These are phyloP conservation scores for Aureobasidium musti DNA, from an alignment of 2,329 filamentous ascomycete genomes.

Conservation along the genomic window DNA sequence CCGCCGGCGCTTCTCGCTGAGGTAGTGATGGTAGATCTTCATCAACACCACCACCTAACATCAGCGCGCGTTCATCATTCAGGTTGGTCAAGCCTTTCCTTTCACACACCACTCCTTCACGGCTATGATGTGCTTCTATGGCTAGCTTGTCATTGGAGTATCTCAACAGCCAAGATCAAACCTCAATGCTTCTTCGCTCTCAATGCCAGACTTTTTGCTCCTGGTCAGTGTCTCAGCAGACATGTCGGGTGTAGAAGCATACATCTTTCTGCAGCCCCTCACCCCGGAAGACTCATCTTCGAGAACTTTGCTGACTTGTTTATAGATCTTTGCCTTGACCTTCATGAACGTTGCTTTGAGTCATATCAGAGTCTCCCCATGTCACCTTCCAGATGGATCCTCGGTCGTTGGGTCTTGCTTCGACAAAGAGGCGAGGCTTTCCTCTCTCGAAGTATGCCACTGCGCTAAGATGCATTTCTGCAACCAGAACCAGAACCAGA, in stretches of 20 bases:
- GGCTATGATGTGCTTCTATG: slow-evolving; percentile 23
- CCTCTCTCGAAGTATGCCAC: no score
- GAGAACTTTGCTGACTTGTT: background rate
- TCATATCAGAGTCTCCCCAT: no score
- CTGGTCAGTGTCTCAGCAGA: background rate
- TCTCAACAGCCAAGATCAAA: background rate
- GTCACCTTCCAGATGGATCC: no score
- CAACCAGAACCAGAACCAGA: background rate
- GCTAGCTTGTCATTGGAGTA: background rate
- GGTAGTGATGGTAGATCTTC: background rate
- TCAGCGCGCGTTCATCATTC: background rate
- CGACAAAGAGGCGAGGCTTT: no score
- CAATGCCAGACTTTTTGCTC: background rate
- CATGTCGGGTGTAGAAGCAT: background rate
- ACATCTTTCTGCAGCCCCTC: background rate
- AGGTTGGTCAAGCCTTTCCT: background rate
- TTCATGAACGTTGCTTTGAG: background rate
- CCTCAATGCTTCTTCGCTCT: slow-evolving; percentile 2
- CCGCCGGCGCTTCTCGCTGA: background rate
- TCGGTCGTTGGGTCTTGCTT: no score
- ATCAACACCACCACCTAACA: background rate
- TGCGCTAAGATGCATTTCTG: background rate
- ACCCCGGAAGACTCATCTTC: background rate
- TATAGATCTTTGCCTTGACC: background rate
- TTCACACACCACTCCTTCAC: slow-evolving; percentile 16